phyloP scores from a whole-genome alignment of 768 basidiomycete genomes.

The Hypsizygus marmoreus region DNA sequence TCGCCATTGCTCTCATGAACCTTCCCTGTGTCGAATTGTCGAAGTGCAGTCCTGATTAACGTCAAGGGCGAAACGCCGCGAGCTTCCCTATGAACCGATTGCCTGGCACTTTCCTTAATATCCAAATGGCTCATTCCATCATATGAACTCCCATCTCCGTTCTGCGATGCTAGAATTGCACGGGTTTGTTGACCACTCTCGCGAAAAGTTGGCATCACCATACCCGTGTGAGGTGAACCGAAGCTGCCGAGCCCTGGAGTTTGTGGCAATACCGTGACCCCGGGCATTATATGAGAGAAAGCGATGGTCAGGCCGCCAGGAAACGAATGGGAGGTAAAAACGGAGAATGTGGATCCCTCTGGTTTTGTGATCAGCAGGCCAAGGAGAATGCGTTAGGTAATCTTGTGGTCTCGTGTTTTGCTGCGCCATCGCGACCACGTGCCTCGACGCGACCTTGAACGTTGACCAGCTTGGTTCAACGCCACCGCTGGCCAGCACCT shows the following conservation, averaged over 20 bases:
- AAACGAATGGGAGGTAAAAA: conserved; percentile 8
- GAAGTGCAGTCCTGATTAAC: conserved; percentile 64
- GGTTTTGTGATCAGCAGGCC: conserved; percentile 14
- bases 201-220: conserved; percentile 22
- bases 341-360: conserved; percentile 7
- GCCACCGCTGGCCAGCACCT: too few species aligned
- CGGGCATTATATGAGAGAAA: conserved; percentile 23
- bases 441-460: conserved; percentile 20
- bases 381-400: conserved; percentile 17
- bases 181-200: conserved; percentile 19
- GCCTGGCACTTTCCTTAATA: conserved; percentile 47
- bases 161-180: conserved; percentile 25
- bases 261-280: conserved; percentile 29
- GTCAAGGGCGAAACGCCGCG: conserved; percentile 60
- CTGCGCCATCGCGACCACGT: conserved; percentile 23
- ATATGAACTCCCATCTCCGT: conserved; percentile 20
- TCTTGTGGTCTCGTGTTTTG: neutral
- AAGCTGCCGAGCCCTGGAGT: conserved; percentile 27
- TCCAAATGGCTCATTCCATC: conserved; percentile 42
- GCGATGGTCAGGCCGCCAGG: conserved; percentile 12
- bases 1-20: conserved; percentile 58
- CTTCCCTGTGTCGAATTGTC: conserved; percentile 55
- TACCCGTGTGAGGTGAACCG: conserved; percentile 30
- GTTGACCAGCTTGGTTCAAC: neutral
- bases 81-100: conserved; percentile 50